phyloP scores from a whole-genome alignment of 441 rosid genomes.

The Kokia cookei region DNA sequence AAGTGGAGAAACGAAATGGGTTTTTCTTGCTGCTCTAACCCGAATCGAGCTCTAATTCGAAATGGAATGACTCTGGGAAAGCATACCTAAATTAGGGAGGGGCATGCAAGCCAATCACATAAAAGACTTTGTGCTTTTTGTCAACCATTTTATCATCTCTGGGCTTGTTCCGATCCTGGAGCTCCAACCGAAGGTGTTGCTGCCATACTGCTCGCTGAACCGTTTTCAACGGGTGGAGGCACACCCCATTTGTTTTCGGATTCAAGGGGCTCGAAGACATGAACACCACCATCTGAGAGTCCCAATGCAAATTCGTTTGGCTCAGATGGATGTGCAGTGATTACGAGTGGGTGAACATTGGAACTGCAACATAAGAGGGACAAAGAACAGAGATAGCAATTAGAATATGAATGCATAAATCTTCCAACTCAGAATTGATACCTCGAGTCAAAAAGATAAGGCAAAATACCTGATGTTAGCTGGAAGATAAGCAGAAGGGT shows the following conservation, averaged over 20 bases:
- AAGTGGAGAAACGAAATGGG: background rate
- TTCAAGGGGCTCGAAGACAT: conserved; percentile 93
- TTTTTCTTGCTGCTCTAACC: background rate
- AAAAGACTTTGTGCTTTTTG: conserved; percentile 37
- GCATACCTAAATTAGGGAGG: conserved; percentile 39
- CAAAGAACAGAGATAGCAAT: background rate
- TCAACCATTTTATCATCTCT: conserved; percentile 49
- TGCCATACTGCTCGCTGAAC: conserved; percentile 57
- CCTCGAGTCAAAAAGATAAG: background rate
- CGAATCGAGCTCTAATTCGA: background rate
- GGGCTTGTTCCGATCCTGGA: conserved; percentile 84
- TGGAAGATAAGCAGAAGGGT: conserved; percentile 74
- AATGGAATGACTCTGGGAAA: background rate
- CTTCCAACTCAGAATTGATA: background rate
- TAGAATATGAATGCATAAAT: background rate
- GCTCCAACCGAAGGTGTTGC: conserved; percentile 69
- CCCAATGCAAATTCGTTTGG: conserved; percentile 89
- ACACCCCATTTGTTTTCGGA: conserved; percentile 94
- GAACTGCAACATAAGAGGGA: conserved; percentile 44
- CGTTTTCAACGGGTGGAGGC: conserved; percentile 89
- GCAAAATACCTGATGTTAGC: conserved; percentile 47
- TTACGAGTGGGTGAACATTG: conserved; percentile 75
- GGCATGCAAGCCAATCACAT: conserved; percentile 48
- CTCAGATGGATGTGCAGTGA: conserved; percentile 95
- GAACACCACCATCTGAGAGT: conserved; percentile 94